phyloP scores from a whole-genome alignment of 2,329 filamentous ascomycete genomes.

The Alternaria consortialis region DNA sequence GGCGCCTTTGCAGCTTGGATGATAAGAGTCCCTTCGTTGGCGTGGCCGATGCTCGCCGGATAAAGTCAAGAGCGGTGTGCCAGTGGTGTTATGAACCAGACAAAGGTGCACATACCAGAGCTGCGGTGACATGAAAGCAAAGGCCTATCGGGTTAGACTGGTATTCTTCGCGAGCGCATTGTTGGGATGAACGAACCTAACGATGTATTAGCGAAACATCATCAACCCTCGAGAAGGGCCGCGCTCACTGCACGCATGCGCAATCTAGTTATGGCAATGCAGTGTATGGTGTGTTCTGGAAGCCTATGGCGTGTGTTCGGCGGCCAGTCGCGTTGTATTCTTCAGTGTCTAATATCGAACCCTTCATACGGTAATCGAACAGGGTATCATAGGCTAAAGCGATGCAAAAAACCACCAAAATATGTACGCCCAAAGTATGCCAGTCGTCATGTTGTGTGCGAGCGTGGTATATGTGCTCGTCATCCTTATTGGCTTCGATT shows the following conservation, averaged over 20 bases:
- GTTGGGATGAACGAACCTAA: neutral
- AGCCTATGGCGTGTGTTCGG: neutral
- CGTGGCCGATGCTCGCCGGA: neutral
- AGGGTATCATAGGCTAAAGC: constrained; percentile 4
- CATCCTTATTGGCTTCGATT: neutral
- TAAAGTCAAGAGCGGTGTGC: neutral
- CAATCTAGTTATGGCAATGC: neutral
- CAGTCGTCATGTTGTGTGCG: neutral
- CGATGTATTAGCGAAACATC: neutral
- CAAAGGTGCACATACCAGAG: neutral
- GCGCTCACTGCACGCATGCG: neutral
- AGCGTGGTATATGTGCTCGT: neutral
- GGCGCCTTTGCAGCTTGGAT: neutral
- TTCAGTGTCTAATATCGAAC: constrained; percentile 2
- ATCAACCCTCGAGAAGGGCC: neutral
- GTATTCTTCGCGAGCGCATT: neutral
- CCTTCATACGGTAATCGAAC: constrained; percentile 8
- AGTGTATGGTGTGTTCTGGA: neutral
- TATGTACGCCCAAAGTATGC: neutral
- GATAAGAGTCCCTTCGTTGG: neutral
- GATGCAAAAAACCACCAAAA: neutral
- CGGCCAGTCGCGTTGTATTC: neutral
- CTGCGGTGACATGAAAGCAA: neutral
- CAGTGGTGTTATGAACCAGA: neutral
- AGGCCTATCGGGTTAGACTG: too few species aligned